Evolutionary conservation across 2,329 filamentous ascomycete genomes (phyloP).

Genomic region (Cladosporium sp.): DNA sequence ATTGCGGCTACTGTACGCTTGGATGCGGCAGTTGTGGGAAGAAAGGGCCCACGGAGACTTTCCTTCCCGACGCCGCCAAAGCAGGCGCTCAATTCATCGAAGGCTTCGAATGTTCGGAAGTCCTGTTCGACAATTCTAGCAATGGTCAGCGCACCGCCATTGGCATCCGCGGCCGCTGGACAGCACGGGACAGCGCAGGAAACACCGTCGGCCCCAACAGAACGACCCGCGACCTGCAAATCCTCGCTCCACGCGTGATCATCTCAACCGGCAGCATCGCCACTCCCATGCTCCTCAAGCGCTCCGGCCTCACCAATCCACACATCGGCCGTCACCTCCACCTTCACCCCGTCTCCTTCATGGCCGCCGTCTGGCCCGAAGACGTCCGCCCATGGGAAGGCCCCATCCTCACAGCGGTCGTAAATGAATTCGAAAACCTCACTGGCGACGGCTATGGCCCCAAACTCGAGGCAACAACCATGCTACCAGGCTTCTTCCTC

Average conservation of each 20-base stretch:
- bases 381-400: constrained; percentile 63
- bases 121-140: constrained; percentile 60
- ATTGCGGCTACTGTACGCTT: constrained; percentile 61
- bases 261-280: constrained; percentile 72
- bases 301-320: constrained; percentile 74
- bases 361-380: constrained; percentile 62
- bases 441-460: constrained; percentile 75
- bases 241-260: constrained; percentile 77
- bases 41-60: constrained; percentile 71
- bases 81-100: constrained; percentile 80
- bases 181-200: constrained; percentile 61
- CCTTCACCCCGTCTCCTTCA: constrained; percentile 65
- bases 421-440: constrained; percentile 73
- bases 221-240: constrained; percentile 57
- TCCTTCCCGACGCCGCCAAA: constrained; percentile 71
- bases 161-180: constrained; percentile 73
- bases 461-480: constrained; percentile 73
- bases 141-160: constrained; percentile 53
- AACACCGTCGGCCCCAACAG: constrained; percentile 52
- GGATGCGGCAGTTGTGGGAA: constrained; percentile 66
- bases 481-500: constrained; percentile 66
- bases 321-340: constrained; percentile 80
- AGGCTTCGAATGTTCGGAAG: constrained; percentile 67
- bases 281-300: constrained; percentile 69
- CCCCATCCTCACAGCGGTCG: constrained; percentile 73